phyloP scores from a whole-genome alignment of 2,329 filamentous ascomycete genomes.

The Colletotrichum cordylinicola region DNA sequence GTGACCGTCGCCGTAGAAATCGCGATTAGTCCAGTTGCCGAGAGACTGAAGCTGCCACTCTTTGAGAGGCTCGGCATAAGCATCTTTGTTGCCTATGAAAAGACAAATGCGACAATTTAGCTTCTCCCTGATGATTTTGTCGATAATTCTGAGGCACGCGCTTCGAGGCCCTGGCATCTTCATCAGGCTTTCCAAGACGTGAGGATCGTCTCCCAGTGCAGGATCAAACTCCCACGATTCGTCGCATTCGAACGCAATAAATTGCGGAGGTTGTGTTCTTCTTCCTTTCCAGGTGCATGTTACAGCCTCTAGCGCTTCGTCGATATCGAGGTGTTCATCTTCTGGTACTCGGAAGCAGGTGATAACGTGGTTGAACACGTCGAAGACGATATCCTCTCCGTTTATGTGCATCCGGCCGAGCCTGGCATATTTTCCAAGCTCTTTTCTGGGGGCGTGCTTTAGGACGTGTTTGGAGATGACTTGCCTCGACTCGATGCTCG shows the following conservation, averaged over 20 bases:
- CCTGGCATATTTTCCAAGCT: background rate
- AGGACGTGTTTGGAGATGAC: background rate
- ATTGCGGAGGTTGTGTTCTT: background rate
- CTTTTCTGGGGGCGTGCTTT: background rate
- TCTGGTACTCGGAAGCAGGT: background rate
- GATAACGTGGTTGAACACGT: background rate
- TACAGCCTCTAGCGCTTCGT: background rate
- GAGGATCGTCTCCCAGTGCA: background rate
- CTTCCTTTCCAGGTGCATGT: fast-evolving
- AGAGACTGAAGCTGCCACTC: background rate
- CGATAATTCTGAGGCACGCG: fast-evolving
- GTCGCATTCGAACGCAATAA: background rate
- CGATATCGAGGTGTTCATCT: background rate
- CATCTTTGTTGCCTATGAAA: background rate
- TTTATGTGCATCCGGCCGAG: background rate
- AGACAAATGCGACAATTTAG: fast-evolving
- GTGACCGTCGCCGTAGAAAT: too few species aligned
- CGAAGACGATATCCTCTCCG: background rate
- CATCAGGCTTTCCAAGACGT: fast-evolving
- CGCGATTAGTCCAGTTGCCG: too few species aligned
- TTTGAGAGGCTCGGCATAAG: background rate
- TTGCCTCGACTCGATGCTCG: background rate
- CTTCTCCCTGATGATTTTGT: background rate
- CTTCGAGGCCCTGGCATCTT: background rate
- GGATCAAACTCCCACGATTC: background rate